Conservation (phyloP, 352 stramenopile genomes). For the Albugo candida region DNA sequence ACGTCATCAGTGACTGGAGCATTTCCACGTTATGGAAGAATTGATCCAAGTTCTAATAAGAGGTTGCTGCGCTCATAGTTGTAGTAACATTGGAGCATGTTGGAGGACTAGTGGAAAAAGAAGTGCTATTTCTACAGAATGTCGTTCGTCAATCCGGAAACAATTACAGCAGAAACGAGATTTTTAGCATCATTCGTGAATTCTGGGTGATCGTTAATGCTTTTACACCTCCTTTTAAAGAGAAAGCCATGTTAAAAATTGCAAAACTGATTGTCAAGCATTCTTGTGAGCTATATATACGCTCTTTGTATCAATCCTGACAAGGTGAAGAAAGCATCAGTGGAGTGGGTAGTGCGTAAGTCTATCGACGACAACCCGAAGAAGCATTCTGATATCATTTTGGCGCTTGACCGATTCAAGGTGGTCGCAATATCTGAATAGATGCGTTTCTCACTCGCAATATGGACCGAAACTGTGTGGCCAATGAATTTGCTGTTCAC, state of each 20-base stretch:
- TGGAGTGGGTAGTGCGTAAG: slow-evolving; percentile 86
- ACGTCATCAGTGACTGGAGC: slow-evolving; percentile 2
- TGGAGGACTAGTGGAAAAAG: slow-evolving; percentile 67
- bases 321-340: slow-evolving; percentile 87
- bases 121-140: slow-evolving; percentile 77
- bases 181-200: slow-evolving; percentile 65
- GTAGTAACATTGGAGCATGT: slow-evolving; percentile 58
- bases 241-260: slow-evolving; percentile 89
- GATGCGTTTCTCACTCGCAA: slow-evolving; percentile 90
- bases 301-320: slow-evolving; percentile 83
- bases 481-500: slow-evolving; percentile 92
- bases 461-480: slow-evolving; percentile 88
- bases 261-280: slow-evolving; percentile 94
- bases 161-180: slow-evolving; percentile 54
- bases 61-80: slow-evolving; percentile 28
- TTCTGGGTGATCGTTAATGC: slow-evolving; percentile 45
- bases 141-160: slow-evolving; percentile 47
- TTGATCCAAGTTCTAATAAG: background rate
- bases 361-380: slow-evolving; percentile 89
- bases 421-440: slow-evolving; percentile 83
- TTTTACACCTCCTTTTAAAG: slow-evolving; percentile 53
- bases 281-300: slow-evolving; percentile 87
- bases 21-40: slow-evolving; percentile 21
- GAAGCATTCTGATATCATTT: slow-evolving; percentile 89
- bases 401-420: slow-evolving; percentile 88